Evolutionary conservation across 225 moss, liverwort and hornwort species (phyloP).

Genomic region (Rhytidiadelphus loreus): DNA sequence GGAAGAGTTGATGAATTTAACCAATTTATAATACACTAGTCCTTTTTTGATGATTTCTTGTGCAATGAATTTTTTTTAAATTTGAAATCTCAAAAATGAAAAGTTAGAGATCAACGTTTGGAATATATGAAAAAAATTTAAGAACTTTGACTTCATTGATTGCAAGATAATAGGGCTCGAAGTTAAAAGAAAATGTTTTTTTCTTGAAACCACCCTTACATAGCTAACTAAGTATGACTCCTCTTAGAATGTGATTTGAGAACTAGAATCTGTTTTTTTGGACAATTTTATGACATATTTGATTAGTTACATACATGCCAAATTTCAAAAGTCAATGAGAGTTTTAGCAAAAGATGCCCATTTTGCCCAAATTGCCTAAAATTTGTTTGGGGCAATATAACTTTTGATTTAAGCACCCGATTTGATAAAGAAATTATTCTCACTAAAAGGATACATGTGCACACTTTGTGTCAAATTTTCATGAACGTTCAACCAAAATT

Average conservation of each 20-base stretch:
- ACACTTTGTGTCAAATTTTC: not conserved
- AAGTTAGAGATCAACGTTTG: not conserved
- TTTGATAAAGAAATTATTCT: not conserved
- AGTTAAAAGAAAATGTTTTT: not conserved
- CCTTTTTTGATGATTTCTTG: not conserved
- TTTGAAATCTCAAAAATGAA: too few species aligned
- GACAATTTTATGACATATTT: not conserved
- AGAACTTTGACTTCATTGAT: not conserved
- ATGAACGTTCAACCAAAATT: not conserved
- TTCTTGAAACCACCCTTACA: rapidly evolving
- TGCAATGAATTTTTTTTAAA: too few species aligned
- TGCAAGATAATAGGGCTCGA: not conserved
- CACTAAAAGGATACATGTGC: not conserved
- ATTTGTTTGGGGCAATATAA: rapidly evolving
- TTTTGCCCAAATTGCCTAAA: not conserved
- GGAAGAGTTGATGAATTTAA: too few species aligned
- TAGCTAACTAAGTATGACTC: not conserved
- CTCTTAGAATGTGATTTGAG: not conserved
- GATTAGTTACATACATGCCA: not conserved
- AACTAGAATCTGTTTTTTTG: rapidly evolving
- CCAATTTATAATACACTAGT: too few species aligned
- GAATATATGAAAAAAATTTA: not conserved
- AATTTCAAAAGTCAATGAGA: not conserved
- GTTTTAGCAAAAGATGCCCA: not conserved
- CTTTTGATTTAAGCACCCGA: rapidly evolving